Evolutionary conservation across 2,329 filamentous ascomycete genomes (phyloP), one percentile per base, ranked within the genome.

Genomic region (Trichocomaceae sp.): DNA sequence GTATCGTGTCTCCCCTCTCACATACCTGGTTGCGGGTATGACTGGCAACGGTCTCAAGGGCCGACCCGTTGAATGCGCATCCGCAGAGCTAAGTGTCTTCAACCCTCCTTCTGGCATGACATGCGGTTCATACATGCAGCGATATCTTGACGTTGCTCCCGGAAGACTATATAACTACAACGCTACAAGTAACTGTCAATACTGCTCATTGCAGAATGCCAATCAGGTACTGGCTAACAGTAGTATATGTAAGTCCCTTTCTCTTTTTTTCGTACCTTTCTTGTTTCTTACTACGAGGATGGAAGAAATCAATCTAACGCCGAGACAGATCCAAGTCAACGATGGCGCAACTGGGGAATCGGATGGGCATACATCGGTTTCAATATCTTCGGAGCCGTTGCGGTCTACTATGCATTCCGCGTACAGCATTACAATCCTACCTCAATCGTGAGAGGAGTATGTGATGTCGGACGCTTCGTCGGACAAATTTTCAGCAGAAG

Each of bases 341-440:
- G 83, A 23, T 89, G 85, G 85, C 78, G 84, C 55, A 86, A 89
- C 66, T 85, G 85, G 64, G 85, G 83, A 1, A 69, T 87, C 23
- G 70, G 84, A 50, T 84, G 79, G 73, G 77, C 75, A 0, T 86
- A 81, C 57, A 76, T 84, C 54, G 65, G 75, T 12, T 82, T 84
- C 65, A 85, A 85, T 63, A 67, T 83, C n/a, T 67, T 68, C 29
- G 80, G 74, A 0, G 80, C 82, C 0, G 66, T 85, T 42, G 50
- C 55, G 5, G 12, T 57, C 8, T 57, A 57, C 33, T 57, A 57
- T 4, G 47, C 26, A 9, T 57, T 57, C 42, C 55, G 55, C 8
- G 55, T 57, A 2, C 46, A 52, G n/a, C 54, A 56, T 41, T 56
- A 56, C 54, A 56, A 52, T 8, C 54, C 54, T 12, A 56, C 54